phyloP scores from a whole-genome alignment of 129 eudicot species.

The Pulicaria dysenterica region DNA sequence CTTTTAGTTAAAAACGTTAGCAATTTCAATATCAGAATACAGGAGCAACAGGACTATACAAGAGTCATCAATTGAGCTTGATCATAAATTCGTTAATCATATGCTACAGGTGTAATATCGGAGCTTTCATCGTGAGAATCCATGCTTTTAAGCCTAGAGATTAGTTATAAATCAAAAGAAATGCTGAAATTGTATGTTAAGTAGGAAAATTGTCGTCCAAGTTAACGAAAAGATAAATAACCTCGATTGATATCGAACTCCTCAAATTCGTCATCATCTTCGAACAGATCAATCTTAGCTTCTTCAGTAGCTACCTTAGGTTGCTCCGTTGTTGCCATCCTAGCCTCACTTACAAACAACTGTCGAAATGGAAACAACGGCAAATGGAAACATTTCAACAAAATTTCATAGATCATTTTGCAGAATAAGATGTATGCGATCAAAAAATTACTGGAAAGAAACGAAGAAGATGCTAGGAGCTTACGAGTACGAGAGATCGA shows the following conservation, averaged over 20 bases:
- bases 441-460: too few relatives aligned
- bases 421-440: too few relatives aligned
- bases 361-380: not conserved
- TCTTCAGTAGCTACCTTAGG: conserved; percentile 57
- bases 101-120: not conserved
- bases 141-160: not conserved
- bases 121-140: conserved; percentile 12
- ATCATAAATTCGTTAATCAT: too few relatives aligned
- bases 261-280: conserved; percentile 74
- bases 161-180: not conserved
- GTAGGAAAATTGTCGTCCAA: conserved; percentile 5
- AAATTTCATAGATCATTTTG: too few relatives aligned
- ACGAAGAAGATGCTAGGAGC: too few relatives aligned
- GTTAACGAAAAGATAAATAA: conserved; percentile 18
- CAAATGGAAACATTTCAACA: too few relatives aligned
- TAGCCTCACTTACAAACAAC: not conserved
- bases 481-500: too few relatives aligned
- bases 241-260: conserved; percentile 72
- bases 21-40: too few relatives aligned
- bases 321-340: conserved; percentile 54
- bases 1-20: too few relatives aligned
- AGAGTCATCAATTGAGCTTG: too few relatives aligned
- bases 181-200: not conserved
- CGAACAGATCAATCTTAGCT: conserved; percentile 67
- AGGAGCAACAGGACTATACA: too few relatives aligned